These are phyloP conservation scores for Comarum palustre DNA, from an alignment of 306 rosid genomes.

Conservation along the genomic window DNA sequence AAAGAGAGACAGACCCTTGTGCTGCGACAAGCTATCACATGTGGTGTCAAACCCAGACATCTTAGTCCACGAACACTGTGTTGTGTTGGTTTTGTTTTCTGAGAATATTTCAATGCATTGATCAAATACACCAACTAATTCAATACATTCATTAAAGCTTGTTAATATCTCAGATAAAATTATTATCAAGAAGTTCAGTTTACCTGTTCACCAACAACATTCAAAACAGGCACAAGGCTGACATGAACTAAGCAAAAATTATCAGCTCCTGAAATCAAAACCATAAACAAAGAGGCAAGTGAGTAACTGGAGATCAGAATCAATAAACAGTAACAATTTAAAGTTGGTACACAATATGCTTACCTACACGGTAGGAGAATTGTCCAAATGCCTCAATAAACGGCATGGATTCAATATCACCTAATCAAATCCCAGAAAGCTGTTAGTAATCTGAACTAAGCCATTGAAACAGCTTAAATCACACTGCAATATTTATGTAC, in stretches of 20 bases:
- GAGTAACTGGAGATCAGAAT: neutral
- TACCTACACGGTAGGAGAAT: slow-evolving; percentile 50
- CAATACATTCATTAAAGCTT: neutral
- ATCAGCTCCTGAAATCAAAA: slow-evolving; percentile 31
- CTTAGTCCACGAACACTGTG: slow-evolving; percentile 52
- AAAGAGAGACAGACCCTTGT: slow-evolving; percentile 33
- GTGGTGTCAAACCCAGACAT: slow-evolving; percentile 44
- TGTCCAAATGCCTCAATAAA: slow-evolving; percentile 55
- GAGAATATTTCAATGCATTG: slow-evolving; percentile 23
- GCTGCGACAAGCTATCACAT: slow-evolving; percentile 53
- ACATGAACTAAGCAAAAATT: slow-evolving; percentile 52
- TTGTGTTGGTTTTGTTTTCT: slow-evolving; percentile 57
- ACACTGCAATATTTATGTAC: slow-evolving; percentile 18
- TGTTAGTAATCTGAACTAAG: slow-evolving; percentile 19
- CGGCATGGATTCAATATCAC: slow-evolving; percentile 57
- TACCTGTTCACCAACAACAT: slow-evolving; percentile 56
- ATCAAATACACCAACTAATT: slow-evolving; percentile 11
- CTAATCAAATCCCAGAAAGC: slow-evolving; percentile 22
- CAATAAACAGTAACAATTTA: neutral
- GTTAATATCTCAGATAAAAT: neutral
- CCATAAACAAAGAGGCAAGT: neutral
- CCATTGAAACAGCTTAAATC: slow-evolving; percentile 3
- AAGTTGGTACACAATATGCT: slow-evolving; percentile 14
- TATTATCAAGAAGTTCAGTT: neutral
- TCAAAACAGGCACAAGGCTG: slow-evolving; percentile 52